Percentiles rank a stretch among this genome's conserved stretches.
phyloP scores from a whole-genome alignment of 345 rosid species.

The Mallotus nudiflorus region DNA sequence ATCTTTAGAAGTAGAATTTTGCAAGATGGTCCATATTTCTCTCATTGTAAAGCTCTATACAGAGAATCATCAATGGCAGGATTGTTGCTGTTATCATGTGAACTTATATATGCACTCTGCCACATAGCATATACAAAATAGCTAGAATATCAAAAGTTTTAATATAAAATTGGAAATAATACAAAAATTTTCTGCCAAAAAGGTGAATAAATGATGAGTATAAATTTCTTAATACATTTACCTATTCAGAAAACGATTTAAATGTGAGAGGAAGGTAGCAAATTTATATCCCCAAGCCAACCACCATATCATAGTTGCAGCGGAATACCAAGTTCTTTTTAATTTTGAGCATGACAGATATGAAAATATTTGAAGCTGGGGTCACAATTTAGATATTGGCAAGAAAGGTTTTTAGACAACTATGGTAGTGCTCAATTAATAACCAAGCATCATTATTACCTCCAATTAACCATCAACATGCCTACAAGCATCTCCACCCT shows the following conservation, averaged over 20 bases:
- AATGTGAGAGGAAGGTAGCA: not conserved
- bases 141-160: not conserved
- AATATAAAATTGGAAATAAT: not conserved
- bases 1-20: not conserved
- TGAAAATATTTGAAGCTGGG: slow-evolving; percentile 1
- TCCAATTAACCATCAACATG: not conserved
- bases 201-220: not conserved
- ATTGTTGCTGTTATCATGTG: not conserved
- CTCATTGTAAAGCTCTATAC: not conserved
- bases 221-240: not conserved
- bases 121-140: not conserved
- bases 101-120: not conserved
- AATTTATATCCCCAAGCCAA: not conserved
- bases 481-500: not conserved
- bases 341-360: not conserved
- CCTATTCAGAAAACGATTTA: not conserved
- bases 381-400: not conserved
- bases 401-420: not conserved
- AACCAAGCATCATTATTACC: not conserved
- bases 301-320: not conserved
- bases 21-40: not conserved
- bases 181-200: not conserved
- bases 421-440: not conserved
- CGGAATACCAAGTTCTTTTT: not conserved
- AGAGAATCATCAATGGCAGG: not conserved